These are phyloP conservation scores for Cryphonectria radicalis DNA, from an alignment of 2,329 filamentous ascomycete genomes.

Conservation along the genomic window DNA sequence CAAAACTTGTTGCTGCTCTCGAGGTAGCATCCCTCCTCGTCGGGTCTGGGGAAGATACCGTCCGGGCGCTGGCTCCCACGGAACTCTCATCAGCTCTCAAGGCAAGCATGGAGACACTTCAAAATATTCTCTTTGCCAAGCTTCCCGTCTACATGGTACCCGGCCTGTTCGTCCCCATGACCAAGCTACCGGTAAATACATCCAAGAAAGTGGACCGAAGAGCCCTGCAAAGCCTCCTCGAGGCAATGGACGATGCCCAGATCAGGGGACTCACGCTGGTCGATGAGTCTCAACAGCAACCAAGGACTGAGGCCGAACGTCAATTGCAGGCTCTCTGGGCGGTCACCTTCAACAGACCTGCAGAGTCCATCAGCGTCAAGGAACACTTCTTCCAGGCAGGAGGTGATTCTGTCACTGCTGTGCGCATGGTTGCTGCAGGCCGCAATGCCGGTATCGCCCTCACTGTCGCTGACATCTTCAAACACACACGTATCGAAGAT, in stretches of 20 bases:
- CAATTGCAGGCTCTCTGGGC: conserved; percentile 42
- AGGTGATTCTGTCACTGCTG: conserved; percentile 56
- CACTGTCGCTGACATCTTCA: conserved; percentile 52
- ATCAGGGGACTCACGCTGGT: not conserved
- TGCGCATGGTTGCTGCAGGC: conserved; percentile 52
- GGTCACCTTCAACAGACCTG: conserved; percentile 19
- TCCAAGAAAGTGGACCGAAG: conserved; percentile 35
- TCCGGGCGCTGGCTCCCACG: not conserved
- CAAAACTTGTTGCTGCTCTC: not conserved
- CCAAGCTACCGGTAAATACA: conserved; percentile 28
- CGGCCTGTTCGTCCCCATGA: conserved; percentile 36
- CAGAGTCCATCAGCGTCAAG: conserved; percentile 37
- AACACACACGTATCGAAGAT: conserved; percentile 39
- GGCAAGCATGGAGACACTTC: not conserved
- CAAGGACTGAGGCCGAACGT: conserved; percentile 38
- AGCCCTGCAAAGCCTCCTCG: not conserved
- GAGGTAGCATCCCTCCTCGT: not conserved
- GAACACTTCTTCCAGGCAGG: conserved; percentile 54
- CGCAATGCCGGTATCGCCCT: conserved; percentile 44
- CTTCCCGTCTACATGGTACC: conserved; percentile 25
- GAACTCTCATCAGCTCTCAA: not conserved
- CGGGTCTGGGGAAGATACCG: not conserved
- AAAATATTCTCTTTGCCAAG: not conserved
- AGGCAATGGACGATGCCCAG: not conserved
- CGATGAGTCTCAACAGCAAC: not conserved